phyloP scores from a whole-genome alignment of 2,329 filamentous ascomycete species.

The Fusarium coffeatum region DNA sequence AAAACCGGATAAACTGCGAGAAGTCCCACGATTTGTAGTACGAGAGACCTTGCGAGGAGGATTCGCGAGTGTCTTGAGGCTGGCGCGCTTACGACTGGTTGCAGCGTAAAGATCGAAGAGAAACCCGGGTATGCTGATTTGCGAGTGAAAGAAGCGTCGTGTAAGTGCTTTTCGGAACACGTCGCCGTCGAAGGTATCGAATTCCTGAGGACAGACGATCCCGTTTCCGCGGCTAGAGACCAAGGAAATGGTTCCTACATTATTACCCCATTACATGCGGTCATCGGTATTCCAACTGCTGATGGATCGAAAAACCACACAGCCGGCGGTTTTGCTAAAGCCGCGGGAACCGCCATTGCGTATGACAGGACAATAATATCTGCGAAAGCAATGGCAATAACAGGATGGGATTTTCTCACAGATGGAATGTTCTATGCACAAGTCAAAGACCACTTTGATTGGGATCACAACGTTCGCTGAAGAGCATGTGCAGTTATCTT shows the following conservation, averaged over 20 bases:
- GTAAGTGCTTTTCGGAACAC: background rate
- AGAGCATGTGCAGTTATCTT: background rate
- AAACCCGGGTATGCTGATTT: conserved; percentile 9
- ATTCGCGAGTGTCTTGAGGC: conserved; percentile 9
- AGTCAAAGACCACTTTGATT: background rate
- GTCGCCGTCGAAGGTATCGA: background rate
- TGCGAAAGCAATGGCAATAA: conserved; percentile 13
- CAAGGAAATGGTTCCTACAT: conserved; percentile 16
- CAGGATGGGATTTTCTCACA: conserved; percentile 7
- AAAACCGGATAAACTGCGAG: conserved; percentile 1
- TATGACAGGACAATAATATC: background rate
- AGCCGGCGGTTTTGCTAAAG: conserved; percentile 1
- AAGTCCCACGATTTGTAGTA: background rate
- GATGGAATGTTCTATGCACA: background rate
- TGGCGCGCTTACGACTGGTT: conserved; percentile 17
- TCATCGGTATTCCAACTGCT: conserved; percentile 9
- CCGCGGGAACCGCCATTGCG: background rate
- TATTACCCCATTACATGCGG: conserved; percentile 1
- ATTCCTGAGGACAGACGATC: background rate
- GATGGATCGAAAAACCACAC: conserved; percentile 16
- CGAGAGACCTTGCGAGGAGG: background rate
- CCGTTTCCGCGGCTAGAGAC: conserved; percentile 9
- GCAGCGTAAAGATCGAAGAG: background rate
- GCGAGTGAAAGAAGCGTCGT: background rate
- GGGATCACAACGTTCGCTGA: background rate